phyloP scores from a whole-genome alignment of 305 asterid genomes.

The Rubia peregrina region DNA sequence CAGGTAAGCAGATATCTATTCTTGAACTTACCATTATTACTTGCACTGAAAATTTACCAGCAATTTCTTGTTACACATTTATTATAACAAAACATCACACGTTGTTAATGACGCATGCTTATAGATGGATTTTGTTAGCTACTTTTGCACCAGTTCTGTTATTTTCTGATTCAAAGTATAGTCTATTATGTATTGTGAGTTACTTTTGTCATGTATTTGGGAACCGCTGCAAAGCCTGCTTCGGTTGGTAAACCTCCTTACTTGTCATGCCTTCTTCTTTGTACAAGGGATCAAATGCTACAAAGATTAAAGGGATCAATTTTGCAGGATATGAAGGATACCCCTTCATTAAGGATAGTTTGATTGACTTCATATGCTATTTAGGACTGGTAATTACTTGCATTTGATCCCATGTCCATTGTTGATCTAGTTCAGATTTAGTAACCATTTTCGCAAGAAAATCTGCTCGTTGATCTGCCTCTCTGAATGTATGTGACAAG shows the following conservation, averaged over 20 bases:
- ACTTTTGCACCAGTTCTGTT: not conserved
- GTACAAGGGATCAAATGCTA: no score
- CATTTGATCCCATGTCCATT: not conserved
- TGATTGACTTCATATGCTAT: no score
- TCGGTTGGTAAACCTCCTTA: no score
- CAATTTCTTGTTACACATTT: no score
- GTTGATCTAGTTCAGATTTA: not conserved
- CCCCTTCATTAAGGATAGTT: no score
- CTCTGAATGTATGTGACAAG: not conserved
- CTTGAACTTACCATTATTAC: conserved; percentile 7
- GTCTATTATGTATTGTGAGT: not conserved
- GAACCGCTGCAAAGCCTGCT: no score
- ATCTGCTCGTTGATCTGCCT: not conserved
- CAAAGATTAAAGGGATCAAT: no score
- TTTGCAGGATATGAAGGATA: no score
- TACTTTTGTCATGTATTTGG: not conserved
- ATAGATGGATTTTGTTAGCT: not conserved
- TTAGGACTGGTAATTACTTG: no score
- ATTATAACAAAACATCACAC: not conserved
- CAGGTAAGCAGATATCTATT: conserved; percentile 40
- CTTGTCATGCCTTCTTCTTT: no score
- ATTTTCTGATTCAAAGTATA: not conserved
- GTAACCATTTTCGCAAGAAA: not conserved
- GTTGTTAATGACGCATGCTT: not conserved
- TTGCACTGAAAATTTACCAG: not conserved